Percentiles rank a stretch among this genome's conserved stretches.
phyloP scores from a whole-genome alignment of 345 rosid genomes.

The Ceriops zippeliana region DNA sequence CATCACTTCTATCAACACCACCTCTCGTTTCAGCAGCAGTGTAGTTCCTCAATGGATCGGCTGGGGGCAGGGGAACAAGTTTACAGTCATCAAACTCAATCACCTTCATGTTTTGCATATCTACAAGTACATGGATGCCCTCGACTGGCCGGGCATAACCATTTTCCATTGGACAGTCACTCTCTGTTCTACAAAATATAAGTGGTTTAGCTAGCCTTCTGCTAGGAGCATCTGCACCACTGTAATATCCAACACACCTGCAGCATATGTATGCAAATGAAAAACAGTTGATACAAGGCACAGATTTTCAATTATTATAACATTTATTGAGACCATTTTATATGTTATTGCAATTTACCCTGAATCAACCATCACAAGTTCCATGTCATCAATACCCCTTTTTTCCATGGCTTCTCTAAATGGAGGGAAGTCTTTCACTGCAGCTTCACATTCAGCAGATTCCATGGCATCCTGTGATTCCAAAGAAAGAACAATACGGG shows the following conservation, averaged over 20 bases:
- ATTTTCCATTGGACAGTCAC: slow-evolving; percentile 95
- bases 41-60: slow-evolving; percentile 85
- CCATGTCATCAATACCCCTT: slow-evolving; percentile 92
- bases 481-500: slow-evolving; percentile 9
- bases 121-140: slow-evolving; percentile 77
- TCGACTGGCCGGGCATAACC: slow-evolving; percentile 96
- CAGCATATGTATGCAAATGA: slow-evolving; percentile 14
- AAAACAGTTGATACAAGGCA: slow-evolving; percentile 5
- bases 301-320: slow-evolving; percentile 10
- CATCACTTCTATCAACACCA: slow-evolving; percentile 90
- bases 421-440: slow-evolving; percentile 72
- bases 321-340: not conserved
- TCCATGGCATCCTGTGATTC: slow-evolving; percentile 65
- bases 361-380: slow-evolving; percentile 86
- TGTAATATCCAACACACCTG: slow-evolving; percentile 83
- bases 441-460: slow-evolving; percentile 92
- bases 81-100: slow-evolving; percentile 85
- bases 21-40: slow-evolving; percentile 87
- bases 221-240: slow-evolving; percentile 80
- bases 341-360: slow-evolving; percentile 46
- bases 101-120: slow-evolving; percentile 88
- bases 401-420: slow-evolving; percentile 86
- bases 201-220: slow-evolving; percentile 88
- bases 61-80: slow-evolving; percentile 83
- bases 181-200: slow-evolving; percentile 86